Base-by-base conservation (phyloP, 176 grass and related monocot genomes). In the Zizania latifolia region DNA sequence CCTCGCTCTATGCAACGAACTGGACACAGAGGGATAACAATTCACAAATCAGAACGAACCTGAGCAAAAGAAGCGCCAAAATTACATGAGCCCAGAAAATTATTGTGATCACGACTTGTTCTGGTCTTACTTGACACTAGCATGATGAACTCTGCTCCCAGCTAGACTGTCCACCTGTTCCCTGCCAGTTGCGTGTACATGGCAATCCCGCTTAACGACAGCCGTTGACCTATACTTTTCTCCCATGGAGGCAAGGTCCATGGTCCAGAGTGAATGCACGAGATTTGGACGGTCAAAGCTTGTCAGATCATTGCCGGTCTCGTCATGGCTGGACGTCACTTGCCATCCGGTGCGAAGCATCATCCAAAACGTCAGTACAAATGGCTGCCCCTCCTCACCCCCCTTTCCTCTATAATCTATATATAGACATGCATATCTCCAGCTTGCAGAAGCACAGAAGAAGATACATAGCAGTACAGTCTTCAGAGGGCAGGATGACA, bases 251-350 rank as follows among this genome's bases (percentile, higher is more conserved):
- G 13, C 26, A 41, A 68, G 8, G 46, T n/a, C 58, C 17, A 62
- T n/a, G n/a, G 4, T 45, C 16, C 62, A 11, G 10, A 75, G 19
- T 36, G 78, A 87, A 87, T 4, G 80, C 86, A 79, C 70, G 69
- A 79, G 75, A n/a, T 79, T 68, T 22, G 23, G 0, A 53, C 27
- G 75, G 41, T 74, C 80, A 74, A 78, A 54, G 29, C 58, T 65
- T 57, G 45, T 3, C 23, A 29, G 30, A 34, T 68, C 63, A 62
- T 50, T 26, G 57, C 70, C 1, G 10, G 22, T 46, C 48, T 4
- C 14, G 26, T 65, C 79, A 78, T 58, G 26, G 66, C 67, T n/a
- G 30, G 33, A 58, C 60, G 74, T 53, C 62, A 68, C 61, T 44
- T 2, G 54, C 27, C 2, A 30, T 64, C 48, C 6, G 15, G 65